phyloP scores from a whole-genome alignment of 805 yeast species.

The Kluyveromyces nonfermentans region DNA sequence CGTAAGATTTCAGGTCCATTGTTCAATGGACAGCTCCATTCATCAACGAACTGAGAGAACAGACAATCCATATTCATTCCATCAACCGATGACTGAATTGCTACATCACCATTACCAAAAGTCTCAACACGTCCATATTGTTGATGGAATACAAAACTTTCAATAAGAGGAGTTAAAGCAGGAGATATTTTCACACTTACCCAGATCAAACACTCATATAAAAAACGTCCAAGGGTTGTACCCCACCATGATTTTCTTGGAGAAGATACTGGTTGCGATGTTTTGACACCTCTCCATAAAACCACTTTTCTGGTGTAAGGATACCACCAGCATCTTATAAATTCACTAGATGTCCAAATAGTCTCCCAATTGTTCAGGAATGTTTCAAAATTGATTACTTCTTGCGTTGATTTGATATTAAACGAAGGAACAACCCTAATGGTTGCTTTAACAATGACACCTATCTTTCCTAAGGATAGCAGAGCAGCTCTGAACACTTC shows the following conservation, averaged over 20 bases:
- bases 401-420: constrained; percentile 71
- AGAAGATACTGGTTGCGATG: constrained; percentile 50
- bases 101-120: constrained; percentile 45
- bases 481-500: constrained; percentile 74
- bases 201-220: constrained; percentile 75
- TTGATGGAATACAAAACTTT: constrained; percentile 72
- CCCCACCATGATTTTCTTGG: constrained; percentile 84
- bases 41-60: constrained; percentile 88
- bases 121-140: constrained; percentile 76
- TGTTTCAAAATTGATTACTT: constrained; percentile 69
- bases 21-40: constrained; percentile 89
- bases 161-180: constrained; percentile 73
- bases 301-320: constrained; percentile 84
- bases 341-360: constrained; percentile 85
- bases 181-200: constrained; percentile 66
- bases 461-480: constrained; percentile 83
- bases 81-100: constrained; percentile 72
- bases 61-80: constrained; percentile 94
- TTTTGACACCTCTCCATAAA: constrained; percentile 81
- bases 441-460: constrained; percentile 79
- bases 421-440: constrained; percentile 77
- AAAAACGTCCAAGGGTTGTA: constrained; percentile 61
- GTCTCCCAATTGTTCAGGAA: constrained; percentile 64
- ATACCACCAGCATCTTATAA: constrained; percentile 94
- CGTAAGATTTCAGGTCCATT: constrained; percentile 66